phyloP scores from a whole-genome alignment of 768 basidiomycete species.

The Sporobolomyces roseus region DNA sequence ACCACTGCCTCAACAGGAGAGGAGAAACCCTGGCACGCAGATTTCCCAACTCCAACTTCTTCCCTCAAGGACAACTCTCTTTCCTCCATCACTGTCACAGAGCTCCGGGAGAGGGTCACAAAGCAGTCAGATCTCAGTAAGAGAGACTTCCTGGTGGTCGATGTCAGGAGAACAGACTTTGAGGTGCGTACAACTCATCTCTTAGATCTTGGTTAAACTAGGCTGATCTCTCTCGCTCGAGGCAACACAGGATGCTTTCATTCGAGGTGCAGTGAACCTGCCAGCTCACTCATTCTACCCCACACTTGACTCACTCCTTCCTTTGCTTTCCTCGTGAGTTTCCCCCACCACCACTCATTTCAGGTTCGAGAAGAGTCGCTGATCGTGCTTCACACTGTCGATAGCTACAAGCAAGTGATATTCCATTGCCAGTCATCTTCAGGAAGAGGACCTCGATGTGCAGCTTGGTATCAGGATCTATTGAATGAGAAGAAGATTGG shows the following conservation, averaged over 20 bases:
- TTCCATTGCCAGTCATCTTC: slow-evolving; percentile 43
- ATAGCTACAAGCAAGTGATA: slow-evolving; percentile 33
- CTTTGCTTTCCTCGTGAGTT: slow-evolving; percentile 44
- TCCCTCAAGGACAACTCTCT: not conserved
- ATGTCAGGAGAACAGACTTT: slow-evolving; percentile 51
- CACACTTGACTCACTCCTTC: slow-evolving; percentile 48
- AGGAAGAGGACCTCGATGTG: slow-evolving; percentile 42
- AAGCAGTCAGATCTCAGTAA: not conserved
- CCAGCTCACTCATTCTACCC: slow-evolving; percentile 54
- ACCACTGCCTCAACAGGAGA: not conserved
- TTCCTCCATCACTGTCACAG: not conserved
- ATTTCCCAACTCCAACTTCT: not conserved
- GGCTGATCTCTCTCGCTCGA: not conserved
- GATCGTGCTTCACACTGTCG: not conserved
- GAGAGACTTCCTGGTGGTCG: slow-evolving; percentile 49
- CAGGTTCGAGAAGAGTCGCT: not conserved
- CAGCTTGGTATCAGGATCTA: slow-evolving; percentile 43
- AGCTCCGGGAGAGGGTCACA: not conserved
- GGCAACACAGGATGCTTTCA: slow-evolving; percentile 17
- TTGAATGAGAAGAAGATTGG: slow-evolving; percentile 9
- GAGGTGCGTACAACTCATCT: slow-evolving; percentile 45
- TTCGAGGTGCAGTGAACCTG: slow-evolving; percentile 52
- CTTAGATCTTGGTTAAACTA: not conserved
- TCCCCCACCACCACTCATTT: too few relatives aligned
- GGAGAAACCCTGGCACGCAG: slow-evolving; percentile 21